Conservation (phyloP, 129 eudicot species). For the Scalesia atractyloides region DNA sequence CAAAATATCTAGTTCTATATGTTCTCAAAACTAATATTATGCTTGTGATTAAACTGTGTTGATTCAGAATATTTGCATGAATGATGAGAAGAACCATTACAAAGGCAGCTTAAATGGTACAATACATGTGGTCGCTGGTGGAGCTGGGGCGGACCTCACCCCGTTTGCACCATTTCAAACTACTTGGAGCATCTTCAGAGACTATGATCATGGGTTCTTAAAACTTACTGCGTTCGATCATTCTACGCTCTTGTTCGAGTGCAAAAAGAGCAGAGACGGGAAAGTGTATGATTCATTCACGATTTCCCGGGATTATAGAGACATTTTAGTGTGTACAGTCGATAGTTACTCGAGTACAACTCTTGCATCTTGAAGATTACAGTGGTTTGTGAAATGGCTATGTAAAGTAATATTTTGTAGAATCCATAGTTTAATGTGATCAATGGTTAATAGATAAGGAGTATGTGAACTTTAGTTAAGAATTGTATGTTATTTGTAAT, state of each 20-base stretch:
- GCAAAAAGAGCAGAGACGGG: constrained; percentile 70
- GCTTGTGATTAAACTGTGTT: neutral
- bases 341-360: constrained; percentile 64
- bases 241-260: constrained; percentile 63
- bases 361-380: constrained; percentile 48
- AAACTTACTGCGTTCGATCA: constrained; percentile 75
- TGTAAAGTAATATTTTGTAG: constrained; percentile 1
- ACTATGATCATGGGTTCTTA: constrained; percentile 62
- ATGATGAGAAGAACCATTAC: constrained; percentile 45
- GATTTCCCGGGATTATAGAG: constrained; percentile 67
- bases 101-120: constrained; percentile 60
- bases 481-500: neutral
- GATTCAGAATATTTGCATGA: constrained; percentile 61
- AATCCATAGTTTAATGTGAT: constrained; percentile 5
- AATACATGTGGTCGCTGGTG: constrained; percentile 73
- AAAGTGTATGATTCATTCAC: constrained; percentile 68
- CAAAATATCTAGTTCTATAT: neutral
- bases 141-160: constrained; percentile 63
- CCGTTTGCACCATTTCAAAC: constrained; percentile 45
- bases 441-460: constrained; percentile 20
- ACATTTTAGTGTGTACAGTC: constrained; percentile 59
- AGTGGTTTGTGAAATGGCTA: constrained; percentile 10
- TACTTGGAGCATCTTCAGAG: constrained; percentile 63
- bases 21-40: constrained; percentile 19
- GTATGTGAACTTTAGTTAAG: neutral